Base-by-base conservation (phyloP, 345 rosid genomes). In the Sonneratia alba region DNA sequence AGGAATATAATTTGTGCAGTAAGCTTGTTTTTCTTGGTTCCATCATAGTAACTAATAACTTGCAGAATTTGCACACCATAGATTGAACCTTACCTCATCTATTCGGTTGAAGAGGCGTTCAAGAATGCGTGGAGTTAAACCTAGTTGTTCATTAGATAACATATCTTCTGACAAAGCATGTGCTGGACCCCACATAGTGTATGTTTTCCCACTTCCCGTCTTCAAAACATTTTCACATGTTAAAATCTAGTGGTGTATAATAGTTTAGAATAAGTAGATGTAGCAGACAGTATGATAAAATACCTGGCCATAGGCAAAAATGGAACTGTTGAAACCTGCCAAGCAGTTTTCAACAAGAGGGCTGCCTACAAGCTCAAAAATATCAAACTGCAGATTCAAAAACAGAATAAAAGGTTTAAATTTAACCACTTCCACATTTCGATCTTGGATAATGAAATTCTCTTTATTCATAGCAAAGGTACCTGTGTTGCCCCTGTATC, bases 251-350 rank as follows among this genome's bases (percentile, higher is more conserved):
- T 62, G 16, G 27, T 34, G 18, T 62, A 45, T 62, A 34, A 6
- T 59, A 37, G 4, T 6, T 43, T 37, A 42, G n/a, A 38, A 43
- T 1, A 22, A 51, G 12, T 16, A n/a, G 45, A 70, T 47, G 36
- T 18, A 38, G 32, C 73, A 70, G 40, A 38, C 12, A 45, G 14
- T 15, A 38, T 42, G 38, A 15, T n/a, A 16, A 32, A 45, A 48
- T 59, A 96, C 99, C 98, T 92, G 98, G 73, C 99, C 99, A 73
- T 92, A 96, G 43, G 98, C 99, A 81, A 96, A 96, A 5, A 96
- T 95, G 57, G 99, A 96, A 80, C 99, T 92, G 78, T 96, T 96
- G 72, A 96, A 96, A 62, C 99, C 99, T 40, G 99, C 91, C 15
- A 96, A 79, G 80, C 99, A 96, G 69, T 96, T 96, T 72, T 96